Conservation (phyloP, 1,284 basidiomycete genomes). For the Puccinia horiana region DNA sequence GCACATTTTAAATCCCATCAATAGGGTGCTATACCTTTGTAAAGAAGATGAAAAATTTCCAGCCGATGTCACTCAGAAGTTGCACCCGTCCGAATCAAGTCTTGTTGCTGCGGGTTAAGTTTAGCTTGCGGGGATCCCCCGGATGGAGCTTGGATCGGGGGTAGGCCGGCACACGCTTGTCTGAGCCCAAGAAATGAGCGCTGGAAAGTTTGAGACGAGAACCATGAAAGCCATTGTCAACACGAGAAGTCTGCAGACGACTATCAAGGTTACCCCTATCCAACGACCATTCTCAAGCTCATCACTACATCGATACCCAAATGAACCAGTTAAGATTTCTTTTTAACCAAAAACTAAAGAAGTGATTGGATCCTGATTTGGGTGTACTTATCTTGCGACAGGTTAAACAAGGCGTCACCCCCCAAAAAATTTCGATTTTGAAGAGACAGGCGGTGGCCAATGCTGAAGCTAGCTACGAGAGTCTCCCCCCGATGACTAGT, state of each 20-base stretch:
- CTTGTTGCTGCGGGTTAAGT: no score
- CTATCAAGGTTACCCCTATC: background rate
- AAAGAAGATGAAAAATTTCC: no score
- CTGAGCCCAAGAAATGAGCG: no score
- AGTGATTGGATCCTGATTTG: background rate
- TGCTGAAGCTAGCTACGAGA: constrained; percentile 41
- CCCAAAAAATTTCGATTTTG: constrained; percentile 28
- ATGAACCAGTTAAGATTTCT: constrained; percentile 4
- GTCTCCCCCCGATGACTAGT: constrained; percentile 29
- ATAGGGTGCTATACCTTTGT: no score
- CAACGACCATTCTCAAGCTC: constrained; percentile 3
- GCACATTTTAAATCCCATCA: no score
- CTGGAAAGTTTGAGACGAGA: no score
- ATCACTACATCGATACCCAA: background rate
- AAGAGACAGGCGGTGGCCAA: constrained; percentile 35
- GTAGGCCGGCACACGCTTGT: no score
- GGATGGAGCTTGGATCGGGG: no score
- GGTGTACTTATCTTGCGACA: background rate
- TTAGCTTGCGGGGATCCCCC: no score
- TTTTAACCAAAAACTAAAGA: background rate
- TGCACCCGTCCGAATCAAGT: no score
- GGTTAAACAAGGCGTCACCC: background rate
- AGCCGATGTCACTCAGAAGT: no score
- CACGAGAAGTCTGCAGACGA: background rate
- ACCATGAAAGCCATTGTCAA: background rate